Conservation (phyloP, 2,329 filamentous ascomycete species). For the Leptographium lundbergii region DNA sequence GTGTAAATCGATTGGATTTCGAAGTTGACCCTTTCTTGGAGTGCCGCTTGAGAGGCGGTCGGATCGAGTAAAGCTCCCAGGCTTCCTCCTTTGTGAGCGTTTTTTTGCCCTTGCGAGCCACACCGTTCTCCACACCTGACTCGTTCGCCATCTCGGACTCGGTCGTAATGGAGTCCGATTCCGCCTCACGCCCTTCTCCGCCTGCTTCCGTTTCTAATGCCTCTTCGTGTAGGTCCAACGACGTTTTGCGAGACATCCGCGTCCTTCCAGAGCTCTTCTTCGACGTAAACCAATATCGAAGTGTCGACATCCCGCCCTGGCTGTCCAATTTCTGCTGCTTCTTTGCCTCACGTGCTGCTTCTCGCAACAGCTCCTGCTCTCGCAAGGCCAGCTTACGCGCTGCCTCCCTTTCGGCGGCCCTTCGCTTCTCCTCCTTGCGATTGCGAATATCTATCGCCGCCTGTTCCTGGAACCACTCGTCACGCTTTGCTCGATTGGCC, state of each 20-base stretch:
- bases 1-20: background rate
- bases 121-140: background rate
- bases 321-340: background rate
- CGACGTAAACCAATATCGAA: slow-evolving; percentile 8
- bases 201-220: background rate
- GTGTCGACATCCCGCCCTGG: background rate
- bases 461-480: slow-evolving; percentile 8
- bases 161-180: background rate
- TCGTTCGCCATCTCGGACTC: background rate
- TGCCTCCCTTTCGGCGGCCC: background rate
- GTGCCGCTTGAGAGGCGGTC: background rate
- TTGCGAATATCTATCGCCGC: background rate
- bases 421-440: background rate
- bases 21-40: background rate
- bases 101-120: background rate
- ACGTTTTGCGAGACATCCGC: slow-evolving; percentile 4
- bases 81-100: slow-evolving; percentile 4
- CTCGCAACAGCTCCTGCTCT: background rate
- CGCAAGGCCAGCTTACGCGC: background rate
- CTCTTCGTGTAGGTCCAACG: background rate
- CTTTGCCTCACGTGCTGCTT: background rate
- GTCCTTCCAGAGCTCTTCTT: slow-evolving; percentile 6
- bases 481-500: slow-evolving; percentile 5
- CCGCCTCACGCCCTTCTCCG: background rate
- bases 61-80: slow-evolving; percentile 6